Evolutionary conservation across 495 filamentous ascomycete species (phyloP).

Genomic region (Penicillium simplicissimum): DNA sequence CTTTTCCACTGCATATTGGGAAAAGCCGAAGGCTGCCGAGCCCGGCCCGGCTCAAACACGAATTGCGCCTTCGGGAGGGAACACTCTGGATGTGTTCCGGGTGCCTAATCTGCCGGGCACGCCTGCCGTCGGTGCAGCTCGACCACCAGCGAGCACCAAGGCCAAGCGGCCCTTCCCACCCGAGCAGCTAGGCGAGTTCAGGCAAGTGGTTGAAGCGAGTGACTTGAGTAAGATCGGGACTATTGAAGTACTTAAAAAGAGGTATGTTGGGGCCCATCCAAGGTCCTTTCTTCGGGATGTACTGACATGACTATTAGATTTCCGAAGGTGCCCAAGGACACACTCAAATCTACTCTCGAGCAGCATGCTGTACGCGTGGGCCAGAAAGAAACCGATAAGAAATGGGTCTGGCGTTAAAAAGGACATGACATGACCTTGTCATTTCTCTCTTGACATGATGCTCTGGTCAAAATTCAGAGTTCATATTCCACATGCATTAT

Average conservation of each 20-base stretch:
- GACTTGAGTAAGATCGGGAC: constrained; percentile 74
- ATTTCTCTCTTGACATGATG: background rate
- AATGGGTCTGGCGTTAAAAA: constrained; percentile 54
- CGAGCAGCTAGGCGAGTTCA: constrained; percentile 73
- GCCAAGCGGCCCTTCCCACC: constrained; percentile 46
- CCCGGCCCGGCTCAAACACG: constrained; percentile 10
- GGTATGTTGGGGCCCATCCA: constrained; percentile 31
- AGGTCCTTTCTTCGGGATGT: background rate
- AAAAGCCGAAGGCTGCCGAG: constrained; percentile 34
- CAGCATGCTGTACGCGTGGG: constrained; percentile 68
- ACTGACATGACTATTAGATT: constrained; percentile 48
- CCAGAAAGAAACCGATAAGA: constrained; percentile 61
- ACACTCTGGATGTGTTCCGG: constrained; percentile 32
- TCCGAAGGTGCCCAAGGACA: constrained; percentile 67
- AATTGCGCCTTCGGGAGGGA: constrained; percentile 5
- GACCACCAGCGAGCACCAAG: constrained; percentile 24
- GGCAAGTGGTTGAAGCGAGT: constrained; percentile 65
- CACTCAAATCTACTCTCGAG: constrained; percentile 71
- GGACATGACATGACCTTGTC: background rate
- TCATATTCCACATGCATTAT: background rate
- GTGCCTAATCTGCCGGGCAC: constrained; percentile 13
- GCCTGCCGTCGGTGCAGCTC: constrained; percentile 12
- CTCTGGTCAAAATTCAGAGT: background rate
- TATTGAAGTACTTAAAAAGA: constrained; percentile 73
- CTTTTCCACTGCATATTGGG: constrained; percentile 83